phyloP scores from a whole-genome alignment of 352 stramenopile species.

The Phytophthora foliorum region DNA sequence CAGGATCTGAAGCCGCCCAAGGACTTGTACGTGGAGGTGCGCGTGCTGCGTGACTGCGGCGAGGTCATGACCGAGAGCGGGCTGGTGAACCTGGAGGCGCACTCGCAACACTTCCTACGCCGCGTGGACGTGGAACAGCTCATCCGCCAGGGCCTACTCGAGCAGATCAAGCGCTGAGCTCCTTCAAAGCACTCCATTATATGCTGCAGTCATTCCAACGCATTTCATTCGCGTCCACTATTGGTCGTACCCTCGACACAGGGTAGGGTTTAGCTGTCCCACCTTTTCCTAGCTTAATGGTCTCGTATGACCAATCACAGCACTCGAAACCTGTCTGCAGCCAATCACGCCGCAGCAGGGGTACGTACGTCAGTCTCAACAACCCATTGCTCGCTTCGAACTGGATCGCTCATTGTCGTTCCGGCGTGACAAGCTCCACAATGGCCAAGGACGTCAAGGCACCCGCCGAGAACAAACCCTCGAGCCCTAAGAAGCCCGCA shows the following conservation, averaged over 20 bases:
- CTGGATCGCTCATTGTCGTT: slow-evolving; percentile 10
- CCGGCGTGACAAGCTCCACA: not conserved
- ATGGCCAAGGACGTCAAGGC: slow-evolving; percentile 33
- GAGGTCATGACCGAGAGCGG: slow-evolving; percentile 94
- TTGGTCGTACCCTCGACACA: slow-evolving; percentile 7
- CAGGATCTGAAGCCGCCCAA: slow-evolving; percentile 90
- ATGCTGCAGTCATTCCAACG: slow-evolving; percentile 25
- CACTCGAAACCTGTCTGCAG: slow-evolving; percentile 3
- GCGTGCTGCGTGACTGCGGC: slow-evolving; percentile 88
- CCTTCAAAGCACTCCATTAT: slow-evolving; percentile 20
- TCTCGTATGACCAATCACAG: slow-evolving; percentile 28
- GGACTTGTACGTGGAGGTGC: slow-evolving; percentile 93
- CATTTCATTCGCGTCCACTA: slow-evolving; percentile 33
- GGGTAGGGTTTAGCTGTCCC: slow-evolving; percentile 7
- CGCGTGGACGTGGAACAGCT: slow-evolving; percentile 89
- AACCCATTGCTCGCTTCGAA: not conserved
- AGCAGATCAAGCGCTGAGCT: slow-evolving; percentile 81
- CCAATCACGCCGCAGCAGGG: slow-evolving; percentile 25
- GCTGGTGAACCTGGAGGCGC: slow-evolving; percentile 85
- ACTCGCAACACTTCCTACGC: slow-evolving; percentile 91
- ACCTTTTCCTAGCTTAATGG: slow-evolving; percentile 11
- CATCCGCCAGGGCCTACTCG: slow-evolving; percentile 84
- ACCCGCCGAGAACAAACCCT: slow-evolving; percentile 5
- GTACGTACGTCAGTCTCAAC: slow-evolving; percentile 24
- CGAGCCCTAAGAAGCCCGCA: slow-evolving; percentile 17